Conservation (phyloP, 2,329 filamentous ascomycete genomes). For the Fusarium bactridioides region DNA sequence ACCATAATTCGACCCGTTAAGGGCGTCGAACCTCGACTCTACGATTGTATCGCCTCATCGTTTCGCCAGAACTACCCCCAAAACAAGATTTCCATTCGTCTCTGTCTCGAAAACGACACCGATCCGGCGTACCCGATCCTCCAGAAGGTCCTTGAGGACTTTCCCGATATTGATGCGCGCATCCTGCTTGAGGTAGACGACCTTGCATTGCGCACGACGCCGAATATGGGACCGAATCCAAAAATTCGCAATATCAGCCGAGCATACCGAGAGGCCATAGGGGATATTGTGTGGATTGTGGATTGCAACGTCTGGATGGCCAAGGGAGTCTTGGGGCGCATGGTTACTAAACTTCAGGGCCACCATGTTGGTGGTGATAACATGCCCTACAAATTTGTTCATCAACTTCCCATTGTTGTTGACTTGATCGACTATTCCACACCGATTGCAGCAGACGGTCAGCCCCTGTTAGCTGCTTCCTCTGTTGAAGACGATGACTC, state of each 20-base stretch:
- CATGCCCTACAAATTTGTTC: constrained; percentile 86
- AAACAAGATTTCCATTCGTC: constrained; percentile 77
- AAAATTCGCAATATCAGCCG: constrained; percentile 97
- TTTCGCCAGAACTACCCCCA: constrained; percentile 83
- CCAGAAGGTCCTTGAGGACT: constrained; percentile 74
- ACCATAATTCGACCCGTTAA: constrained; percentile 95
- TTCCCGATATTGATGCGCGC: constrained; percentile 73
- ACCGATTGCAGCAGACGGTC: constrained; percentile 28
- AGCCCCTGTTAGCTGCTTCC: constrained; percentile 46
- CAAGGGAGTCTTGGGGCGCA: constrained; percentile 78
- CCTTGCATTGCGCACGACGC: constrained; percentile 65
- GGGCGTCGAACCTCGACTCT: constrained; percentile 86
- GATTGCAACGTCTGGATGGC: constrained; percentile 97
- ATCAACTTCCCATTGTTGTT: constrained; percentile 90
- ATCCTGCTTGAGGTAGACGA: constrained; percentile 87
- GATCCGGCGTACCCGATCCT: constrained; percentile 84
- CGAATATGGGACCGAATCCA: constrained; percentile 88
- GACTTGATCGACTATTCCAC: constrained; percentile 62
- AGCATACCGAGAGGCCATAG: constrained; percentile 86
- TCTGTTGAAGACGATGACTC: constrained; percentile 41
- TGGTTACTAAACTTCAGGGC: constrained; percentile 88
- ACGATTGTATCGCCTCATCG: constrained; percentile 89
- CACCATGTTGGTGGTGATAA: constrained; percentile 58
- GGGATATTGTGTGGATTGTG: constrained; percentile 91
- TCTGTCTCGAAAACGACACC: constrained; percentile 78